Evolutionary conservation across 192 early-diverging fungal species (phyloP).

Genomic region (Coemansia sp.): DNA sequence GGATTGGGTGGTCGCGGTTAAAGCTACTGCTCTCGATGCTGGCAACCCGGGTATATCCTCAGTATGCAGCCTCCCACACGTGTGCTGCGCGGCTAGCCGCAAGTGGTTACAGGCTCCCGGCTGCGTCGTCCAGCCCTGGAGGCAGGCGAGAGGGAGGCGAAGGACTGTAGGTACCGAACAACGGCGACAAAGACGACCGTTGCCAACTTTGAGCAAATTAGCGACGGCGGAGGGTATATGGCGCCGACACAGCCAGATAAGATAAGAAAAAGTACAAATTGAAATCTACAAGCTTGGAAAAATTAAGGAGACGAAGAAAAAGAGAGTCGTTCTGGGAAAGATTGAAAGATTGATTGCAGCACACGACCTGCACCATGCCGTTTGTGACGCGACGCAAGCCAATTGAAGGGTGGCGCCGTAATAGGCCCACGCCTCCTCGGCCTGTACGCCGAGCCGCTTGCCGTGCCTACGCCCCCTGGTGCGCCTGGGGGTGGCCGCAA

Average conservation of each 20-base stretch:
- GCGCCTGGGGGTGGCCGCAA: not conserved
- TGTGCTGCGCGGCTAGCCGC: conserved; percentile 6
- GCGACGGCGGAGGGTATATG: not conserved
- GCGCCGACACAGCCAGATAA: not conserved
- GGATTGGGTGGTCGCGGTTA: not conserved
- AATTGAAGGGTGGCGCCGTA: not conserved
- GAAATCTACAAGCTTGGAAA: not conserved
- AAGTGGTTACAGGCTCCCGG: not conserved
- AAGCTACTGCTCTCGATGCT: conserved; percentile 1
- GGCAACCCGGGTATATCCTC: not conserved
- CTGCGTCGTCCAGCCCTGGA: not conserved
- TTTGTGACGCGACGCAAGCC: not conserved
- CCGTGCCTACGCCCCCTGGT: not conserved
- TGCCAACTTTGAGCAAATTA: not conserved
- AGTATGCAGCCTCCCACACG: not conserved
- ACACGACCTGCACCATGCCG: not conserved
- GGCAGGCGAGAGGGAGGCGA: not conserved
- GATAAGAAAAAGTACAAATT: not conserved
- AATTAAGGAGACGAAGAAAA: not conserved
- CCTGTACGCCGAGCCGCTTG: conserved; percentile 1
- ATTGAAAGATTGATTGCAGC: not conserved
- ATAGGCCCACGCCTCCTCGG: not conserved
- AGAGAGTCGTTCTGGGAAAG: not conserved
- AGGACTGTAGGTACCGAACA: not conserved
- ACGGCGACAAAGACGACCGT: not conserved